Base-by-base conservation (phyloP, 2,329 filamentous ascomycete species). In the Penicillium sp. region DNA sequence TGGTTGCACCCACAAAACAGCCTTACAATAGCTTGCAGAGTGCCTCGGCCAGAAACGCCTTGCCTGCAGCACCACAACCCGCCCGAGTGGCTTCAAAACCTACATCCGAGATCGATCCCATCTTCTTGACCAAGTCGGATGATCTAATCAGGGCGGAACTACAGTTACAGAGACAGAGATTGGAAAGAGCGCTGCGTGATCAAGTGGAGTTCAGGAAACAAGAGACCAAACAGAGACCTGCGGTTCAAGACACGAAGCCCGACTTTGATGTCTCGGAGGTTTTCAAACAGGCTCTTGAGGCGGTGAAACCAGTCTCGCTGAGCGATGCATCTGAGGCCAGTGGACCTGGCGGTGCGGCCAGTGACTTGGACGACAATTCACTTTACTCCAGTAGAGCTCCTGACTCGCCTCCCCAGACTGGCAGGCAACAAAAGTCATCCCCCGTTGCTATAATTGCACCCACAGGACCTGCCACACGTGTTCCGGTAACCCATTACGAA, bases 311-410 rank as follows among this genome's bases (percentile, higher is more conserved):
- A 55, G 81, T 87, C 66, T 84, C 88, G 68, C 79, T 82, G 63
- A 76, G 84, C 68, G 76, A 81, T 72, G 77, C 65, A 38, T 72
- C 77, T 61, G 73, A 76, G 58, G 79, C 81, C 81, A 83, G 85
- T 78, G 80, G 81, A 66, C 81, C 87, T 75, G 81, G 81, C 70
- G 86, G 86, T 73, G 82, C 84, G 70, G 27, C 52, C 19, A 89
- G 83, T 82, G 90, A 93, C 75, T 90, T 92, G 78, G 92, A 97
- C 77, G 89, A 96, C 73, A 92, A 96, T 71, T 94, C 92, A 41
- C 96, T 96, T 76, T 97, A 97, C 81, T 97, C 93, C 65, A 97
- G 93, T 77, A 90, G 89, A 78, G 84, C 83, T 62, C 88, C 93
- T 80, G 90, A 93, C 73, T 96, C 92, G 23, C 63, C 64, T 63